Evolutionary conservation across 441 rosid genomes (phyloP).

Genomic region (Macaranga tanarius): DNA sequence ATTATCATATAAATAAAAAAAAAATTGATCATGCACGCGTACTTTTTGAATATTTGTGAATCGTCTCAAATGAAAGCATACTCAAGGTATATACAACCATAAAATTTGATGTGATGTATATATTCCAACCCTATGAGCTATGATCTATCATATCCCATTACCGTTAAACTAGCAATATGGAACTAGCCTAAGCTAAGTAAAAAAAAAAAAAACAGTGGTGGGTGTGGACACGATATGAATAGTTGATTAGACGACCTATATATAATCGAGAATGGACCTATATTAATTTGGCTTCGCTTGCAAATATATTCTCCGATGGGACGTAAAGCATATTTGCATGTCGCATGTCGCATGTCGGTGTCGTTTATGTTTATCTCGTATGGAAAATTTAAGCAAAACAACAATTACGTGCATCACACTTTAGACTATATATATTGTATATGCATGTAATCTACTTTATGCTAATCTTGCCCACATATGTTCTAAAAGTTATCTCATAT

Average conservation of each 20-base stretch:
- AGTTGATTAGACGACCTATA: not conserved
- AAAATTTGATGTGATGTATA: too few relatives aligned
- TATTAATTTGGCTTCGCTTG: not conserved
- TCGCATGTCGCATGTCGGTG: not conserved
- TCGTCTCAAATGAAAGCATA: too few relatives aligned
- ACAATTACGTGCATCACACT: not conserved
- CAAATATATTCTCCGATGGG: not conserved
- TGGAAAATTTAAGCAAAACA: not conserved
- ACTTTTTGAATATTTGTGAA: too few relatives aligned
- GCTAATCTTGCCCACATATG: too few relatives aligned
- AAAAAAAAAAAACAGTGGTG: not conserved
- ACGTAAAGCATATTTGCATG: not conserved
- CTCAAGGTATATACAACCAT: too few relatives aligned
- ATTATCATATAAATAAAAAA: too few relatives aligned
- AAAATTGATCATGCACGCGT: too few relatives aligned
- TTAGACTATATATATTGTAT: constrained; percentile 1
- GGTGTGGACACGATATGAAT: not conserved
- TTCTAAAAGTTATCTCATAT: too few relatives aligned
- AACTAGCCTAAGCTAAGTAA: not conserved
- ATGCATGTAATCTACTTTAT: too few relatives aligned
- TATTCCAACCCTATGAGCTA: too few relatives aligned
- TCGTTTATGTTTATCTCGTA: not conserved
- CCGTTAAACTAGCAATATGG: not conserved
- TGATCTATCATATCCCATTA: not conserved
- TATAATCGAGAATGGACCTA: not conserved